Conservation (phyloP, 805 yeast species). For the Jamesozyma hellenica region DNA sequence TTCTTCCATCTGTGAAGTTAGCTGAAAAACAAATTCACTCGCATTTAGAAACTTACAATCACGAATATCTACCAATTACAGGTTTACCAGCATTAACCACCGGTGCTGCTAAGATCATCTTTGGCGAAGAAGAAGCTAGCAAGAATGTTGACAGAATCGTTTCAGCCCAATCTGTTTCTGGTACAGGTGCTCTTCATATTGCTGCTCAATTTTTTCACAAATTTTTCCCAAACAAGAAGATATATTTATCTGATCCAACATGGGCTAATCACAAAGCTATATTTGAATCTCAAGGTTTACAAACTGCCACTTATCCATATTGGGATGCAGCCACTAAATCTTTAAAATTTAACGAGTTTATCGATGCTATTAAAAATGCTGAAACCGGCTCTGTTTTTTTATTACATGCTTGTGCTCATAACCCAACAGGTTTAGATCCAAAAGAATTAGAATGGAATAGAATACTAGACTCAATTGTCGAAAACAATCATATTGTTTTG, state of each 20-base stretch:
- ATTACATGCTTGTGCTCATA: conserved; percentile 94
- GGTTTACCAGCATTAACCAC: conserved; percentile 61
- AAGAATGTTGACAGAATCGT: conserved; percentile 56
- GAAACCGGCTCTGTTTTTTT: conserved; percentile 69
- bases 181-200: conserved; percentile 91
- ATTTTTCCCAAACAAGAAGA: conserved; percentile 26
- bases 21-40: conserved; percentile 60
- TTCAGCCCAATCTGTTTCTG: conserved; percentile 82
- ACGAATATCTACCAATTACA: conserved; percentile 78
- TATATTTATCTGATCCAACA: conserved; percentile 82
- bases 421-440: conserved; percentile 96
- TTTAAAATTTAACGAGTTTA: conserved; percentile 60
- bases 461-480: conserved; percentile 53
- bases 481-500: conserved; percentile 60
- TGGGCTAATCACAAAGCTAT: conserved; percentile 95
- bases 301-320: conserved; percentile 68
- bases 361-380: conserved; percentile 53
- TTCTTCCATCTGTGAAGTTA: conserved; percentile 60
- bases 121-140: conserved; percentile 51
- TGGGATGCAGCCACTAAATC: conserved; percentile 68
- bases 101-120: conserved; percentile 63
- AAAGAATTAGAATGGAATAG: conserved; percentile 67
- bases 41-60: conserved; percentile 52
- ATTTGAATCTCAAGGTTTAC: conserved; percentile 59
- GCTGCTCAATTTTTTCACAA: conserved; percentile 49